Conservation (phyloP, 192 early-diverging fungal species). For the Cladochytrium replicatum region DNA sequence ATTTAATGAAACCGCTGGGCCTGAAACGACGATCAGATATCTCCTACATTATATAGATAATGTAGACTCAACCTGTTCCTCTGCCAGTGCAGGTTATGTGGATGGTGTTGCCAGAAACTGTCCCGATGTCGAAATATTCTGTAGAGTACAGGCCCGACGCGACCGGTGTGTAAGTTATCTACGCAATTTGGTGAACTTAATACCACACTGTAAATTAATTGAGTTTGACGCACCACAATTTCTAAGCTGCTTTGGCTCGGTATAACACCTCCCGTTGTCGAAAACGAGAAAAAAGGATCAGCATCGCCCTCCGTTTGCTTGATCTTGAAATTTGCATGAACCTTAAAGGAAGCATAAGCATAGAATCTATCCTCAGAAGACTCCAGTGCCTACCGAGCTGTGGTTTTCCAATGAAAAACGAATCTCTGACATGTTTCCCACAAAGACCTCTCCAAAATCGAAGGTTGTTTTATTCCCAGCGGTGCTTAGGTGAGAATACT, state of each 20-base stretch:
- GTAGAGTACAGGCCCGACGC: constrained; percentile 37
- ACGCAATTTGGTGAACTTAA: neutral
- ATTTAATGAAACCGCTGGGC: constrained; percentile 36
- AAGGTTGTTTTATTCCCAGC: constrained; percentile 19
- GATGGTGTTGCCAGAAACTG: constrained; percentile 47
- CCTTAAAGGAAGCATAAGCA: too few species aligned
- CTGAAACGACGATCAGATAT: constrained; percentile 2
- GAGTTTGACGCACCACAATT: constrained; percentile 20
- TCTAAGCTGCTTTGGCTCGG: constrained; percentile 13
- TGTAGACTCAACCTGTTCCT: constrained; percentile 27
- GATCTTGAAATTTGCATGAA: constrained; percentile 43
- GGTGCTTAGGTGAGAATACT: constrained; percentile 43
- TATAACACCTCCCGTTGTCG: constrained; percentile 23
- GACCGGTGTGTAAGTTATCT: constrained; percentile 38
- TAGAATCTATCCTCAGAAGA: neutral
- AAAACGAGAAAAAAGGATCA: constrained; percentile 40
- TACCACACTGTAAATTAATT: neutral
- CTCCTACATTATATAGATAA: neutral
- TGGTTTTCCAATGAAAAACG: constrained; percentile 32
- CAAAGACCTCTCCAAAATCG: constrained; percentile 47
- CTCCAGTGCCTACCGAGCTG: constrained; percentile 22
- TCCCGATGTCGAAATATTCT: constrained; percentile 45
- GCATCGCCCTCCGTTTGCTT: constrained; percentile 26
- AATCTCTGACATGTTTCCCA: constrained; percentile 30
- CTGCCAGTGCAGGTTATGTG: constrained; percentile 30